phyloP scores from a whole-genome alignment of 2,329 filamentous ascomycete species.

The Pseudogymnoascus sp. region DNA sequence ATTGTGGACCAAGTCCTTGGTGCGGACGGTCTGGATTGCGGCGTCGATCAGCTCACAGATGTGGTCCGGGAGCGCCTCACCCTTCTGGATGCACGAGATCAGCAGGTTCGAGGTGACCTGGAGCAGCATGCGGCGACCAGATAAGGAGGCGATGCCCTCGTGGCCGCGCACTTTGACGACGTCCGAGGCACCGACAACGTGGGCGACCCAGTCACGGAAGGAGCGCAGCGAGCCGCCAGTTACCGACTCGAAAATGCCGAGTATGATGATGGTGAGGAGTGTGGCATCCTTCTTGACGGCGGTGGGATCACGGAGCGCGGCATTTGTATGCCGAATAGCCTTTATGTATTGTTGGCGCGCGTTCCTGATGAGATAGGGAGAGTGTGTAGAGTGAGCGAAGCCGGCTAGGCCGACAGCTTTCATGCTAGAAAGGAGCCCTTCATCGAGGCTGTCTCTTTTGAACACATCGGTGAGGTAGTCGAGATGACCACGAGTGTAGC shows the following conservation, averaged over 20 bases:
- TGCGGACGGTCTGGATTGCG: constrained; percentile 41
- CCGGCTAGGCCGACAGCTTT: constrained; percentile 47
- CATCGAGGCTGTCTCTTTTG: constrained; percentile 33
- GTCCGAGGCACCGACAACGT: constrained; percentile 44
- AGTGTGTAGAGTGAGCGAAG: constrained; percentile 33
- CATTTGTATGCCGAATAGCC: constrained; percentile 43
- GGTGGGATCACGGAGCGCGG: constrained; percentile 38
- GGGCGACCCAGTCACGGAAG: constrained; percentile 43
- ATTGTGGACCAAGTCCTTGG: constrained; percentile 41
- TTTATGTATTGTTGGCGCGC: constrained; percentile 44
- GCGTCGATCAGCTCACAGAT: constrained; percentile 42
- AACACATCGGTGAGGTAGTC: constrained; percentile 46
- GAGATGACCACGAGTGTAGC: constrained; percentile 40
- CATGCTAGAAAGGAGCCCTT: constrained; percentile 42
- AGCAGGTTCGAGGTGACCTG: constrained; percentile 45
- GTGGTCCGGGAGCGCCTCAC: constrained; percentile 39
- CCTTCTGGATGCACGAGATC: constrained; percentile 44
- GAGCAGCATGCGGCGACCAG: constrained; percentile 44
- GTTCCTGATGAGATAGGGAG: constrained; percentile 35
- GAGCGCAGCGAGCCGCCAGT: constrained; percentile 39
- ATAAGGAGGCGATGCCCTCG: constrained; percentile 37
- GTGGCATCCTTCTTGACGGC: constrained; percentile 42
- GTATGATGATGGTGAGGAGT: constrained; percentile 44
- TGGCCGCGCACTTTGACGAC: constrained; percentile 42
- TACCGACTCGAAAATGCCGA: constrained; percentile 48